Conservation (phyloP, 106 monocot genomes). For the Apostasia shenzhenica region DNA sequence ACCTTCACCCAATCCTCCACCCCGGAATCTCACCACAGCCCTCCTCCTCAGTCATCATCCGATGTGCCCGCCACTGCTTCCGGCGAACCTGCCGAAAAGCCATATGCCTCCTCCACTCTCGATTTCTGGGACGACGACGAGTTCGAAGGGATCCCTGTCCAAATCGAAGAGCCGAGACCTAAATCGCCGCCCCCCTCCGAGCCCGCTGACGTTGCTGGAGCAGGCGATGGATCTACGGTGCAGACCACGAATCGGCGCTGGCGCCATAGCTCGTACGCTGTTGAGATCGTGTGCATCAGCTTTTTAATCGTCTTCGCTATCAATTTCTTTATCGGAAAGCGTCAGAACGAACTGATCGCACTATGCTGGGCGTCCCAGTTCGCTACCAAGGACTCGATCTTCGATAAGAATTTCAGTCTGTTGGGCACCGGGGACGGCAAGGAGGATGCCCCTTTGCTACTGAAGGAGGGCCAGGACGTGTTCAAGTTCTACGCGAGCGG, state of each 20-base stretch:
- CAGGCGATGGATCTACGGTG: background rate
- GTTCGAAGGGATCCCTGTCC: constrained; percentile 87
- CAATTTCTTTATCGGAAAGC: constrained; percentile 79
- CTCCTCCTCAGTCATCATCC: constrained; percentile 17
- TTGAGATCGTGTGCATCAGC: constrained; percentile 69
- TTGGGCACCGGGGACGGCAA: constrained; percentile 86
- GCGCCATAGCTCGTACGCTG: constrained; percentile 28
- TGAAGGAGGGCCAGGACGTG: constrained; percentile 85
- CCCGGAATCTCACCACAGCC: constrained; percentile 9
- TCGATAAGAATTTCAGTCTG: constrained; percentile 90
- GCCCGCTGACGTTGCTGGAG: background rate
- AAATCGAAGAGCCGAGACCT: background rate
- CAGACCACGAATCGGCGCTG: constrained; percentile 4
- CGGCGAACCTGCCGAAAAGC: constrained; percentile 2
- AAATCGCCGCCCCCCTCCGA: constrained; percentile 4
- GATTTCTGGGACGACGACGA: constrained; percentile 92
- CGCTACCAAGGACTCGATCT: constrained; percentile 64
- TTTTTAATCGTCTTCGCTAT: constrained; percentile 66
- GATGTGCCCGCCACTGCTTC: constrained; percentile 17
- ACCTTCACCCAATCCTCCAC: constrained; percentile 7
- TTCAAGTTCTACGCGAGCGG: constrained; percentile 98
- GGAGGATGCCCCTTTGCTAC: constrained; percentile 70
- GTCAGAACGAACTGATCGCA: constrained; percentile 77
- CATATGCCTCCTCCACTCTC: constrained; percentile 11
- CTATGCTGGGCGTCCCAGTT: constrained; percentile 81